Conservation (phyloP, 129 eudicot genomes). For the Chrysanthemum lavandulifolium region DNA sequence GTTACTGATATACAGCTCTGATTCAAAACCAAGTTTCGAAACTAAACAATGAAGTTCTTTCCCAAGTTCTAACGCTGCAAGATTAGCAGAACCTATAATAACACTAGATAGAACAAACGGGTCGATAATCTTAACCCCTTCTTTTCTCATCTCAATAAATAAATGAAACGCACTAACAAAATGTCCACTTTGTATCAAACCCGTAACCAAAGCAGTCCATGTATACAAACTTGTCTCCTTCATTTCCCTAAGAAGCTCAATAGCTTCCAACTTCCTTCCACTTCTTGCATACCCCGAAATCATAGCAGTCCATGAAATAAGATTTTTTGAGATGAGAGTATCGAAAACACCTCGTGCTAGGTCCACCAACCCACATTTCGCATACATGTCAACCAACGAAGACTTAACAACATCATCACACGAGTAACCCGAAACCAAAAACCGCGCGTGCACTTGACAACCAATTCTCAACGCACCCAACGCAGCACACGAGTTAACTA, state of each 20-base stretch:
- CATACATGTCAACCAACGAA: conserved; percentile 76
- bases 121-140: conserved; percentile 49
- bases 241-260: conserved; percentile 48
- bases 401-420: conserved; percentile 71
- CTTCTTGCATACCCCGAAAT: conserved; percentile 65
- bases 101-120: conserved; percentile 67
- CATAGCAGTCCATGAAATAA: conserved; percentile 68
- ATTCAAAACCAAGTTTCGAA: conserved; percentile 55
- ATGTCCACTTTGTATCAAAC: conserved; percentile 71
- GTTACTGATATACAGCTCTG: conserved; percentile 53
- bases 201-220: conserved; percentile 89
- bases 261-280: conserved; percentile 61
- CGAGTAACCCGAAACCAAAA: conserved; percentile 46
- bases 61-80: conserved; percentile 63
- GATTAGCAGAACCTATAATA: conserved; percentile 64
- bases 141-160: conserved; percentile 59
- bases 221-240: conserved; percentile 39
- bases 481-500: conserved; percentile 71
- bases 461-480: conserved; percentile 49
- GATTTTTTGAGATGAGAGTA: conserved; percentile 42
- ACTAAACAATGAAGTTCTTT: conserved; percentile 71
- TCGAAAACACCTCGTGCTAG: conserved; percentile 58
- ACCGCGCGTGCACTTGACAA: conserved; percentile 67
- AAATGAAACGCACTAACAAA: conserved; percentile 44
- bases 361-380: conserved; percentile 70